Evolutionary conservation across 345 rosid species (phyloP).

Genomic region (Rubroshorea leprosula): DNA sequence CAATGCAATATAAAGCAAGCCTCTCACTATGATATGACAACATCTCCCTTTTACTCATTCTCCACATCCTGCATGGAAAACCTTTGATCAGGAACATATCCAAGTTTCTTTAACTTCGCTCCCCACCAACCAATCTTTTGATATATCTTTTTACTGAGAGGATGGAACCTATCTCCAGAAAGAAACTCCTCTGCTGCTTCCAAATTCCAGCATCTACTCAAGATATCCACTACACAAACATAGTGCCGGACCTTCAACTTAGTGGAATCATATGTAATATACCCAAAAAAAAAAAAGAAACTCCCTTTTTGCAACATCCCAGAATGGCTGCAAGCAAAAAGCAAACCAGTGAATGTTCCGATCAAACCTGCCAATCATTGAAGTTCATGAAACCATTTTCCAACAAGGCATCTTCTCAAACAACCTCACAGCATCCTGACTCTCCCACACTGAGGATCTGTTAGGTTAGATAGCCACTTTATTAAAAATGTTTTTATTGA

Average conservation of each 20-base stretch:
- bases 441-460: conserved; percentile 47
- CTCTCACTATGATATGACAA: not conserved
- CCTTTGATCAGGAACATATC: conserved; percentile 49
- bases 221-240: conserved; percentile 66
- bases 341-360: conserved; percentile 41
- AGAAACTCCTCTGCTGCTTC: conserved; percentile 68
- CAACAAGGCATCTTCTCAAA: conserved; percentile 45
- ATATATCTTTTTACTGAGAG: conserved; percentile 32
- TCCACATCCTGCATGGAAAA: conserved; percentile 63
- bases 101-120: conserved; percentile 48
- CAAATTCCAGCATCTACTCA: conserved; percentile 58
- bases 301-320: conserved; percentile 61
- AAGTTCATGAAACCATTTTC: conserved; percentile 72
- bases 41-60: conserved; percentile 59
- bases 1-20: not conserved
- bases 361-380: conserved; percentile 54
- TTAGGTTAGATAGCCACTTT: no score
- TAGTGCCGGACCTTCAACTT: conserved; percentile 48
- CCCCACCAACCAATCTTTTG: conserved; percentile 56
- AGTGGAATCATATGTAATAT: conserved; percentile 30
- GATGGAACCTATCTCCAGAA: conserved; percentile 50
- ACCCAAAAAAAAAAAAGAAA: conserved; percentile 45
- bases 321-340: conserved; percentile 70
- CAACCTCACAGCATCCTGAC: conserved; percentile 41
- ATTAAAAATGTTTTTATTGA: no score